These are phyloP conservation scores for Ogataea polymorpha DNA, from an alignment of 805 yeast species.

Conservation along the genomic window DNA sequence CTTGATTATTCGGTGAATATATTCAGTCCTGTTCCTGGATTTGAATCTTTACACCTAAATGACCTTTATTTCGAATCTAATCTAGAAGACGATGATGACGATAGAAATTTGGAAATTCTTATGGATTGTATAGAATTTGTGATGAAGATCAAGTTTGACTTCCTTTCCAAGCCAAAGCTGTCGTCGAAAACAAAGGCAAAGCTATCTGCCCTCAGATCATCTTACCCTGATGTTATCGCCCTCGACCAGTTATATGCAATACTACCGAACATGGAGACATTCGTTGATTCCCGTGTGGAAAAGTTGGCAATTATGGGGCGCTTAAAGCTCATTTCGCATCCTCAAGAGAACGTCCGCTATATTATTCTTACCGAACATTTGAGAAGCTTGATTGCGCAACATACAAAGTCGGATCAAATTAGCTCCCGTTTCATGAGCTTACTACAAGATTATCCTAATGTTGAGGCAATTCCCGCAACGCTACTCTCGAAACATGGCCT, in stretches of 20 bases:
- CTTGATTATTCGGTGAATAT: constrained; percentile 17
- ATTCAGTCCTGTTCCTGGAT: constrained; percentile 13
- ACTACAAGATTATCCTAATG: constrained; percentile 20
- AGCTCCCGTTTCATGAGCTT: constrained; percentile 17
- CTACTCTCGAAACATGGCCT: constrained; percentile 18
- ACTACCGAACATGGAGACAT: constrained; percentile 44
- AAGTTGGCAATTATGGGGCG: constrained; percentile 35
- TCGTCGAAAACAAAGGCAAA: constrained; percentile 21
- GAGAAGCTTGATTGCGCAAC: constrained; percentile 10
- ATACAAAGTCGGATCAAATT: not conserved
- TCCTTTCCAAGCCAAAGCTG: constrained; percentile 23
- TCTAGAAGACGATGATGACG: constrained; percentile 16
- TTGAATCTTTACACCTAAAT: constrained; percentile 6
- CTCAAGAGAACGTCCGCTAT: constrained; percentile 17
- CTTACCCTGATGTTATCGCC: constrained; percentile 40
- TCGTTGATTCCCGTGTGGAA: constrained; percentile 46
- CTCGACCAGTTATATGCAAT: constrained; percentile 49
- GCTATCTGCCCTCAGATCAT: constrained; percentile 15
- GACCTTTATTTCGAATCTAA: constrained; percentile 10
- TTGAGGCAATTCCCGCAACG: constrained; percentile 26
- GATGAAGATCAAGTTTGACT: constrained; percentile 20
- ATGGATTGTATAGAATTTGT: constrained; percentile 20
- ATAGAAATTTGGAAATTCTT: constrained; percentile 14
- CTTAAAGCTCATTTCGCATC: constrained; percentile 29
- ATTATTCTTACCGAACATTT: constrained; percentile 29